Conservation (phyloP, 345 rosid species). For the Linum trigynum region DNA sequence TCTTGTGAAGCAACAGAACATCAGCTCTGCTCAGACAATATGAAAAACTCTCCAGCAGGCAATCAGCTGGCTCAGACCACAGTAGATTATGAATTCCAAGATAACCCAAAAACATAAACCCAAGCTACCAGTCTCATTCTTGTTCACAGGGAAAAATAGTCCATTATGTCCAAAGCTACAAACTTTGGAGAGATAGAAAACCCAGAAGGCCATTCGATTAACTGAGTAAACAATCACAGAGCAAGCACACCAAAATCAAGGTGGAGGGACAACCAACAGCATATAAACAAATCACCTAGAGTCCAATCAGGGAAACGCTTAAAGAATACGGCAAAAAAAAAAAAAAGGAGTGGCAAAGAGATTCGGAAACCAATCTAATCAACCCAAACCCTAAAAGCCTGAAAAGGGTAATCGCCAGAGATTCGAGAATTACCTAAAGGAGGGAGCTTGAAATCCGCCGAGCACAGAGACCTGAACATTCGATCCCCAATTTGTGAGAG, state of each 20-base stretch:
- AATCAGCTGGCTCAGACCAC: neutral
- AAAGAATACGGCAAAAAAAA: neutral
- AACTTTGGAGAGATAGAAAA: neutral
- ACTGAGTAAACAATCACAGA: neutral
- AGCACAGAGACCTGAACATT: conserved; percentile 22
- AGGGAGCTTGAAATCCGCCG: conserved; percentile 26
- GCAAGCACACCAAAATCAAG: neutral
- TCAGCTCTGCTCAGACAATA: neutral
- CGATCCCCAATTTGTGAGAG: conserved; percentile 25
- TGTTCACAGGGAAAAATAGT: too few relatives aligned
- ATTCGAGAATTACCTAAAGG: neutral
- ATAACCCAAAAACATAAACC: neutral
- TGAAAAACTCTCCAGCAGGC: neutral
- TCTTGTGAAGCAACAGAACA: neutral
- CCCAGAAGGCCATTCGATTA: neutral
- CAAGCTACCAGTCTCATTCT: too few relatives aligned
- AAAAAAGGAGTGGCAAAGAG: conserved; percentile 13
- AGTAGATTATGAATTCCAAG: too few relatives aligned
- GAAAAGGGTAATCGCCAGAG: neutral
- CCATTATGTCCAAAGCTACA: too few relatives aligned
- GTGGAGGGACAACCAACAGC: conserved; percentile 12
- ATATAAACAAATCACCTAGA: neutral
- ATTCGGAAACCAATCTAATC: conserved; percentile 23
- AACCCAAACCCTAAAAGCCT: conserved; percentile 6
- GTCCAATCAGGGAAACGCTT: conserved; percentile 8